Percentiles rank a stretch among this genome's conserved stretches.
Conservation (phyloP, 352 stramenopile species). For the Thraustochytrium striatum region DNA sequence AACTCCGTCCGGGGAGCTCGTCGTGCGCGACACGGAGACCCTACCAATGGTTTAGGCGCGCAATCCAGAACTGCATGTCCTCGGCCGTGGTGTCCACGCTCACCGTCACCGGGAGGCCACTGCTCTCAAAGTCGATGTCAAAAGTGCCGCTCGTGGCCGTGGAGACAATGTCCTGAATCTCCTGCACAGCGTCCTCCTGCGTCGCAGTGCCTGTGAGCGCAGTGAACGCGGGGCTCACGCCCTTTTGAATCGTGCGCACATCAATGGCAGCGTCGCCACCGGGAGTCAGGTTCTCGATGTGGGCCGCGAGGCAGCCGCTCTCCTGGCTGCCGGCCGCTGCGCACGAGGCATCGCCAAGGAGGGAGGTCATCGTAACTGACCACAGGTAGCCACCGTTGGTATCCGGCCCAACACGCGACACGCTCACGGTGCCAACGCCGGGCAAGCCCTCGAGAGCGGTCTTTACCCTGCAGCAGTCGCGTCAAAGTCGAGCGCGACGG, state of each 20-base stretch:
- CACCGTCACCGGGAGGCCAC: slow-evolving; percentile 48
- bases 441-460: slow-evolving; percentile 76
- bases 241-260: neutral
- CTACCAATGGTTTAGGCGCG: slow-evolving; percentile 58
- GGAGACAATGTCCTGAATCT: slow-evolving; percentile 63
- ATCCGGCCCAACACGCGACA: slow-evolving; percentile 69
- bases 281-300: neutral
- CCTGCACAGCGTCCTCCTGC: slow-evolving; percentile 39
- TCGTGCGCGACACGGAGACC: slow-evolving; percentile 54
- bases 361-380: slow-evolving; percentile 76
- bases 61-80: slow-evolving; percentile 60
- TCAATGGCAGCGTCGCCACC: slow-evolving; percentile 47
- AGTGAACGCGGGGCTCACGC: slow-evolving; percentile 56
- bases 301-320: slow-evolving; percentile 38
- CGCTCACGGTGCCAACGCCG: slow-evolving; percentile 77
- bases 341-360: slow-evolving; percentile 58
- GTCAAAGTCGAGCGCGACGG: slow-evolving; percentile 57
- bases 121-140: slow-evolving; percentile 58
- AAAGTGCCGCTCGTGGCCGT: slow-evolving; percentile 57
- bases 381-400: slow-evolving; percentile 71
- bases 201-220: slow-evolving; percentile 53
- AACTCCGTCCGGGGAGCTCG: neutral
- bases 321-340: neutral
- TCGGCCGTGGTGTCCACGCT: slow-evolving; percentile 56
- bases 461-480: slow-evolving; percentile 60